Percentiles rank a stretch among this genome's conserved stretches.
Conservation (phyloP, 345 rosid genomes). For the Salix arbutifolia region DNA sequence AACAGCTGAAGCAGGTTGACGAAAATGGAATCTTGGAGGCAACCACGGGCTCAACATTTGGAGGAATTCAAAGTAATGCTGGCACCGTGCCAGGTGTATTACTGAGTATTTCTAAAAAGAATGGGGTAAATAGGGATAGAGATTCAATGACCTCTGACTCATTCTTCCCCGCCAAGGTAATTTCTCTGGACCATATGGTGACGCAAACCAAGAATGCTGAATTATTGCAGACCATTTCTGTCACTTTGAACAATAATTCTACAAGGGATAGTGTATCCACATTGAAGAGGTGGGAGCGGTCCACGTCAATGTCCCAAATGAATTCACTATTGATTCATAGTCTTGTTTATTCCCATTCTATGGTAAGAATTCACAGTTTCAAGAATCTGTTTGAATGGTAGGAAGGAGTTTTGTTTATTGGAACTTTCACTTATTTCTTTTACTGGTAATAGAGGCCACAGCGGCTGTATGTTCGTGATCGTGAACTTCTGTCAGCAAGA, state of each 20-base stretch:
- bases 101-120: constrained; percentile 11
- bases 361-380: constrained; percentile 39
- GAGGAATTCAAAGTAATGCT: constrained; percentile 6
- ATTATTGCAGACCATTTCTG: constrained; percentile 19
- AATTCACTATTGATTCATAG: constrained; percentile 42
- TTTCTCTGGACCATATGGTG: constrained; percentile 7
- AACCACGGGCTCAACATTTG: background rate
- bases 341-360: constrained; percentile 37
- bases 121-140: constrained; percentile 14
- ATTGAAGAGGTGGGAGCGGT: constrained; percentile 26
- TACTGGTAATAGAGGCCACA: constrained; percentile 45
- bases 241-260: constrained; percentile 9
- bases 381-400: constrained; percentile 9
- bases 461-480: constrained; percentile 52
- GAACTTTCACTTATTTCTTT: constrained; percentile 13
- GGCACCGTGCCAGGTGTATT: constrained; percentile 9
- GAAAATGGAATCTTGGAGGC: constrained; percentile 1
- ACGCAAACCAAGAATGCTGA: constrained; percentile 10
- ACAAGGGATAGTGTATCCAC: constrained; percentile 8
- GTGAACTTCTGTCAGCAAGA: constrained; percentile 55
- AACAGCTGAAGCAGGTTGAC: constrained; percentile 8
- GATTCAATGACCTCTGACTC: constrained; percentile 14
- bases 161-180: constrained; percentile 15
- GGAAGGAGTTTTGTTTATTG: constrained; percentile 6
- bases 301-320: constrained; percentile 56